A percentile compares a stretch with the other conserved stretches of the same genome.
Evolutionary conservation across 2,329 filamentous ascomycete species (phyloP).

Genomic region (Coniochaeta hoffmannii): DNA sequence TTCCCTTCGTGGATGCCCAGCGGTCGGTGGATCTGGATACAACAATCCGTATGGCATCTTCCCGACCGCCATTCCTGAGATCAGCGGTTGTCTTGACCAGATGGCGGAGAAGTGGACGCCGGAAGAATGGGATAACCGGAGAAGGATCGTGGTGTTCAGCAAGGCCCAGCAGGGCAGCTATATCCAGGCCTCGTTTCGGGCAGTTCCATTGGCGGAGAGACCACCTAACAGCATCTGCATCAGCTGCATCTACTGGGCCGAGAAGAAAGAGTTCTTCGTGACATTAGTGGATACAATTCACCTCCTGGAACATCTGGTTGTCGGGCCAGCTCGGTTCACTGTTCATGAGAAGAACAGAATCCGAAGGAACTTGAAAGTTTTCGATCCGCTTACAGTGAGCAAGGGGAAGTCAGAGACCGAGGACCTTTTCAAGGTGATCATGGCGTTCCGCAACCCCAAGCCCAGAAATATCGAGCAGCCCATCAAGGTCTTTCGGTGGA

Average conservation of each 20-base stretch:
- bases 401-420: conserved; percentile 90
- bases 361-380: conserved; percentile 88
- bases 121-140: conserved; percentile 71
- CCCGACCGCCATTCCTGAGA: conserved; percentile 77
- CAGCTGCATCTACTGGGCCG: conserved; percentile 95
- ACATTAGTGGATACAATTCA: conserved; percentile 96
- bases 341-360: conserved; percentile 99
- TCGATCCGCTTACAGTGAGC: conserved; percentile 88
- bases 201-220: conserved; percentile 72
- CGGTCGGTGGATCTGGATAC: conserved; percentile 42
- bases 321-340: conserved; percentile 68
- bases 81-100: conserved; percentile 73
- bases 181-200: conserved; percentile 71
- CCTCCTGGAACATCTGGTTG: conserved; percentile 82
- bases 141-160: conserved; percentile 83
- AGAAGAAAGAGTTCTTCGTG: conserved; percentile 84
- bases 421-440: conserved; percentile 98
- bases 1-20: conserved; percentile 28
- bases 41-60: conserved; percentile 71
- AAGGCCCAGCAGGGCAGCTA: conserved; percentile 76
- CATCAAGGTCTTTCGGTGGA: conserved; percentile 98
- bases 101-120: conserved; percentile 80
- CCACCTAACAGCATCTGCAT: conserved; percentile 83
- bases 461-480: conserved; percentile 98
- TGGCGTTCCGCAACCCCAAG: conserved; percentile 93